Evolutionary conservation across 192 early-diverging fungal species (phyloP), one percentile per base, ranked within the genome.

Genomic region (Mortierella claussenii): DNA sequence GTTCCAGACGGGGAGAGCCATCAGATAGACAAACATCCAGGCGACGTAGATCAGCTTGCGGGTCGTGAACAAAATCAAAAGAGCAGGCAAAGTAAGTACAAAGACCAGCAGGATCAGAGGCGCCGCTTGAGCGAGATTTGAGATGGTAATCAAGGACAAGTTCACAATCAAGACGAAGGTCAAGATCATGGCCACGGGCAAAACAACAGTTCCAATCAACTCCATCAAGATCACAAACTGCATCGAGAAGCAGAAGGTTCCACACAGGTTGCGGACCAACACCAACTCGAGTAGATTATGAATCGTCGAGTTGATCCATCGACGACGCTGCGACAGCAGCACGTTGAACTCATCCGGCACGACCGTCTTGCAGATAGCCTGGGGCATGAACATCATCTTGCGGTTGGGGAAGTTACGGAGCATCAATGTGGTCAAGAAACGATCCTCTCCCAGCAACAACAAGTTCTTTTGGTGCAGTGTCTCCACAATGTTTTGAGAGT

Each of bases 271-370:
- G 47, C 91, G 87, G 32, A 98, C 96, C 31, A 93, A 90, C 21
- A 98, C 90, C 69, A 98, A 79, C 79, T 97, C 95, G 55, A 97
- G 66, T 59, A 98, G 82, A 68, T 98, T 98, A 75, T 98, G 96
- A 61, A 98, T 93, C 2, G 96, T 98, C 32, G 92, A 94, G 78
- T 98, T 98, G 81, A 98, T 98, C 96, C 96, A 98, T 21, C 96
- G 90, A 57, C 96, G 89, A 36, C 96, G 83, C 70, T 98, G 96
- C 33, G 92, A 94, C 37, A 98, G 79, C 54, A 98, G 81, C 20
- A 94, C 92, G 31, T 79, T 86, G 70, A 93, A 96, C 65, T 86
- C 82, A 67, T 92, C 91, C 1, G 95, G 95, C 21, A 95, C 95
- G 23, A 92, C 82, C 3, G 95, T 96, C 70, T 92, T 90, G 80